These are phyloP conservation scores for Hypoxylon fragiforme DNA, from an alignment of 495 filamentous ascomycete species.

Conservation along the genomic window DNA sequence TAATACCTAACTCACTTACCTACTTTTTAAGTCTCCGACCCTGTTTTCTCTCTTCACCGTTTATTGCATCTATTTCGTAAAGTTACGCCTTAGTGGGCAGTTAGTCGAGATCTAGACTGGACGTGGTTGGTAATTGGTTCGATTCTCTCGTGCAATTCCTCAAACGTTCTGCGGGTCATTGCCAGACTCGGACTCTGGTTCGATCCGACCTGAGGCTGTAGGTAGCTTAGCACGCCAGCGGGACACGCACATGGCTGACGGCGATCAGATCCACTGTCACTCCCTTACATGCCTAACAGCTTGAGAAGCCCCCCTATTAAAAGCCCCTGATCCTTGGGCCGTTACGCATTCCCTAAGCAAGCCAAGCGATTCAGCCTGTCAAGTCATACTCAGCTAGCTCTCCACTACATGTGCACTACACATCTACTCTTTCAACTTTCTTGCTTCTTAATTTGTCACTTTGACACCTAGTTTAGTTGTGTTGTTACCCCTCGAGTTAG, in stretches of 20 bases:
- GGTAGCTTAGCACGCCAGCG: conserved; percentile 18
- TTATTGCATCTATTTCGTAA: conserved; percentile 10
- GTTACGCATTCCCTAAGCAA: conserved; percentile 22
- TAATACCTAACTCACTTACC: no score
- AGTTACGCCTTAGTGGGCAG: neutral
- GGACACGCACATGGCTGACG: conserved; percentile 31
- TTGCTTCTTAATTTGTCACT: conserved; percentile 2
- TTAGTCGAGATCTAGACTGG: conserved; percentile 10
- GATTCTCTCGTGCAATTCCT: conserved; percentile 13
- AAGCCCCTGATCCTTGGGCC: conserved; percentile 6
- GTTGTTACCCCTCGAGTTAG: neutral
- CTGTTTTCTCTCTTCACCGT: neutral
- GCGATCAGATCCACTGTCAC: conserved; percentile 26
- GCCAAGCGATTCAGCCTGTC: conserved; percentile 28
- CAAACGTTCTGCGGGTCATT: conserved; percentile 18
- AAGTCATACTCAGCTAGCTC: conserved; percentile 29
- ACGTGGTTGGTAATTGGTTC: conserved; percentile 11
- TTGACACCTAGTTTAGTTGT: neutral
- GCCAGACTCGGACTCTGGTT: conserved; percentile 2
- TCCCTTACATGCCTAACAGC: neutral
- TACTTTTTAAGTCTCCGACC: no score
- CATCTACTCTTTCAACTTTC: conserved; percentile 26
- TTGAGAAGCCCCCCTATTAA: conserved; percentile 22
- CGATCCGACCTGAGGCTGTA: conserved; percentile 29
- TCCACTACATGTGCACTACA: no score